These are phyloP conservation scores for Pseudozyma hubeiensis DNA, from an alignment of 1,284 basidiomycete species.

Conservation along the genomic window DNA sequence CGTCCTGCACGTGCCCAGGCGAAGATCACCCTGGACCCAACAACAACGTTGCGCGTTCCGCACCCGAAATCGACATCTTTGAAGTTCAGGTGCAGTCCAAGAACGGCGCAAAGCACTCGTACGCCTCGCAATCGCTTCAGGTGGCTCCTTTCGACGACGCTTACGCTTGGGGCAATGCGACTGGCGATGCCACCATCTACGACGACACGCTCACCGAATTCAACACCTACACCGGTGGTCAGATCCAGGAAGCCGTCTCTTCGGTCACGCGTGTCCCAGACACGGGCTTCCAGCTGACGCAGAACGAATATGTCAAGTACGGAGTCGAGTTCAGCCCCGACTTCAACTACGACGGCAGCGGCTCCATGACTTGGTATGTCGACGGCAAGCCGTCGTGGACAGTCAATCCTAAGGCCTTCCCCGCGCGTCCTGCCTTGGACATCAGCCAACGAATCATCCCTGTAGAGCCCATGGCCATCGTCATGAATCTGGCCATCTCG, in stretches of 20 bases:
- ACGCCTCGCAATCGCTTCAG: slow-evolving; percentile 67
- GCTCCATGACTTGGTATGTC: slow-evolving; percentile 63
- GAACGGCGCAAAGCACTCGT: slow-evolving; percentile 47
- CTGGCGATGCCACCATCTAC: slow-evolving; percentile 53
- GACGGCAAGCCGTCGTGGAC: slow-evolving; percentile 65
- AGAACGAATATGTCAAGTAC: slow-evolving; percentile 47
- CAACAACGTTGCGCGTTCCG: slow-evolving; percentile 60
- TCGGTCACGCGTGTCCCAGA: slow-evolving; percentile 58
- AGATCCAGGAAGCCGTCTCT: slow-evolving; percentile 68
- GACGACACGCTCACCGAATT: slow-evolving; percentile 44
- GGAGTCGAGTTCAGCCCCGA: slow-evolving; percentile 68
- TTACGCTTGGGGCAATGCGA: slow-evolving; percentile 57
- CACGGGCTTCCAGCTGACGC: slow-evolving; percentile 50
- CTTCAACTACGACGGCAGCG: slow-evolving; percentile 56
- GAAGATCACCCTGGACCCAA: slow-evolving; percentile 65
- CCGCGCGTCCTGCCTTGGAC: slow-evolving; percentile 33
- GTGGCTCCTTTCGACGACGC: slow-evolving; percentile 66
- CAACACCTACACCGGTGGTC: slow-evolving; percentile 65
- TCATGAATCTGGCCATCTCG: slow-evolving; percentile 64
- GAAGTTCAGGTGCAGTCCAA: slow-evolving; percentile 72
- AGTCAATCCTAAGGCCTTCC: slow-evolving; percentile 50
- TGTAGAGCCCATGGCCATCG: slow-evolving; percentile 64
- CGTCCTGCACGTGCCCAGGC: slow-evolving; percentile 61
- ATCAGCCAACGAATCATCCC: slow-evolving; percentile 61
- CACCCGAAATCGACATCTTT: slow-evolving; percentile 68